Conservation (phyloP, 2,329 filamentous ascomycete species). For the Ascochyta fabae region DNA sequence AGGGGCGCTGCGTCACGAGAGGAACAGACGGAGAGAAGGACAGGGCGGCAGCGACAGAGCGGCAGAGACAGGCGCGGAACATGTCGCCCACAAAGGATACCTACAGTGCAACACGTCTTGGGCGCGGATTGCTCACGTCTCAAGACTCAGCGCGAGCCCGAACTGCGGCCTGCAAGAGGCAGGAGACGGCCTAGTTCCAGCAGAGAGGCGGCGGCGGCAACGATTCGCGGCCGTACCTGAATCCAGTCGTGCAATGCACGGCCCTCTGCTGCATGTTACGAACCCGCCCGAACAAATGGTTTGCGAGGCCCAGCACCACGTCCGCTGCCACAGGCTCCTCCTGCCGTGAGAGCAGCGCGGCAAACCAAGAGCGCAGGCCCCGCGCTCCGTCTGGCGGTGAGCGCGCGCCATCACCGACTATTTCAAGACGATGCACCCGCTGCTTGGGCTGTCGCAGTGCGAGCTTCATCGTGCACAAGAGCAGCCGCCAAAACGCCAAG, state of each 20-base stretch:
- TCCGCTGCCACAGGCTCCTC: neutral
- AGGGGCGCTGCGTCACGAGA: slow-evolving; percentile 16
- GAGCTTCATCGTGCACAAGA: slow-evolving; percentile 15
- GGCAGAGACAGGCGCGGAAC: neutral
- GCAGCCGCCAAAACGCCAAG: neutral
- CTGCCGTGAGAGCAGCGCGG: neutral
- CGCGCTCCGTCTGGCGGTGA: slow-evolving; percentile 12
- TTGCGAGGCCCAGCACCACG: neutral
- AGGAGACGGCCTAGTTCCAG: slow-evolving; percentile 12
- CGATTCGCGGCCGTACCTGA: slow-evolving; percentile 20
- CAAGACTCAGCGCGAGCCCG: slow-evolving; percentile 18
- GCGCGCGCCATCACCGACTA: slow-evolving; percentile 2
- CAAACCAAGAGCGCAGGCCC: neutral
- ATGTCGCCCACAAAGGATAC: slow-evolving; percentile 4
- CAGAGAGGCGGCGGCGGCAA: slow-evolving; percentile 28
- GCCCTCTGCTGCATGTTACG: slow-evolving; percentile 21
- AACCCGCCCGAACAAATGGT: slow-evolving; percentile 12
- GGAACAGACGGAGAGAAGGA: neutral
- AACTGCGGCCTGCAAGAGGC: slow-evolving; percentile 20
- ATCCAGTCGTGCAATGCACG: slow-evolving; percentile 11
- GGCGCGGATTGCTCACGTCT: slow-evolving; percentile 7
- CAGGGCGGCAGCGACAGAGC: too few relatives aligned
- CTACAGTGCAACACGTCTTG: slow-evolving; percentile 1
- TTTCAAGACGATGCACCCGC: slow-evolving; percentile 17
- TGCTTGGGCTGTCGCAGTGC: slow-evolving; percentile 18